Evolutionary conservation across 768 basidiomycete genomes (phyloP), one percentile per base, ranked within the genome.

Genomic region (Hygrophorus pudorinus): DNA sequence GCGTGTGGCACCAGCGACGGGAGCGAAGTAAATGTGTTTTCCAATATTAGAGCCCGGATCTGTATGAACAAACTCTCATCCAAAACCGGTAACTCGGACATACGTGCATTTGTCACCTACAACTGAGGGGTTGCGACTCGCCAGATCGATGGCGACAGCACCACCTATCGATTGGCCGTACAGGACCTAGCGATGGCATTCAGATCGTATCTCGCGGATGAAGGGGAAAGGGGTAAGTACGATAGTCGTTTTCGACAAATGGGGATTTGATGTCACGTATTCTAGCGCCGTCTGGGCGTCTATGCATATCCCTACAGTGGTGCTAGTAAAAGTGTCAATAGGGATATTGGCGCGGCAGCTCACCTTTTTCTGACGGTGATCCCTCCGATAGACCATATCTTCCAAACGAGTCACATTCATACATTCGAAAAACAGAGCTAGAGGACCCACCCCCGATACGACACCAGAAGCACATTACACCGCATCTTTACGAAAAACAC

Each of bases 391-490:
- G 72, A 2, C 93, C 94, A 56, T 98, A 98, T 11, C 91, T 29
- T 40, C 5, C 29, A 28, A 48, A 43, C 24, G 24, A 21, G 16
- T 7, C 9, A 45, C 9, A 41, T 44, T 34, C 16, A 28, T 27
- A n/a, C 17, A 30, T 37, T 18, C 24, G 24, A 38, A 18, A 30
- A n/a, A 17, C n/a, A 27, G 8, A 27, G 14, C n/a, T 32, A 21
- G 14, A 20, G 16, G 13, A 61, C 79, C 46, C 54, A 88, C 85
- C 92, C 92, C 56, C 94, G 68, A 58, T 99, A 99, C 38, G 86
- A 91, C 47, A 94, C 65, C 83, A 97, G 90, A 32, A 98, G 66
- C 2, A 96, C 90, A 57, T 98, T 97, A 60, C 91, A 96, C 12
- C 87, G 72, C 78, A 90, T 80, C 55, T 78, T 76, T 38, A 77